These are phyloP conservation scores for Moringa oleifera DNA, from an alignment of 345 rosid species.

Conservation along the genomic window DNA sequence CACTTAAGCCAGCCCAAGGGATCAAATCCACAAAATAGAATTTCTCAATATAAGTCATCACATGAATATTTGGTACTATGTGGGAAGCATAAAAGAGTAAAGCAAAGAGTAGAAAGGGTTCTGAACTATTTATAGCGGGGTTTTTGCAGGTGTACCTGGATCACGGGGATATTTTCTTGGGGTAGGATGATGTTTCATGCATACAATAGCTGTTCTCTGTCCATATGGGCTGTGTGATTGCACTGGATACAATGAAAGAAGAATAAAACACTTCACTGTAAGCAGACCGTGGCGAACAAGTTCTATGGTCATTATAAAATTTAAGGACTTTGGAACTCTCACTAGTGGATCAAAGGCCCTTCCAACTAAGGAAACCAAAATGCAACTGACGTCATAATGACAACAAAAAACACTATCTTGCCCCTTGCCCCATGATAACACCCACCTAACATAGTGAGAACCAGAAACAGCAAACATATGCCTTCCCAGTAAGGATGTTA, in stretches of 20 bases:
- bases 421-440: no score
- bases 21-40: not conserved
- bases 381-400: no score
- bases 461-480: no score
- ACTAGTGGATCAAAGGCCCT: no score
- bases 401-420: no score
- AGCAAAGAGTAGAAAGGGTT: conserved; percentile 3
- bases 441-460: no score
- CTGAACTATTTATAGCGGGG: conserved; percentile 38
- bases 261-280: conserved; percentile 5
- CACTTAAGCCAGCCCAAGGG: not conserved
- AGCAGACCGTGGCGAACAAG: conserved; percentile 8
- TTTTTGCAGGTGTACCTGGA: conserved; percentile 79
- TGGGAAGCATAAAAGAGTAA: conserved; percentile 1
- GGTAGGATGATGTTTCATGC: conserved; percentile 55
- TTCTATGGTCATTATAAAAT: not conserved
- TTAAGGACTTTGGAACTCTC: not conserved
- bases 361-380: no score
- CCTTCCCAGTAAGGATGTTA: no score
- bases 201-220: conserved; percentile 71
- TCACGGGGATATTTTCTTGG: conserved; percentile 73
- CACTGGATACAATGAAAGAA: conserved; percentile 41
- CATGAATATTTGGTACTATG: conserved; percentile 1
- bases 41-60: not conserved
- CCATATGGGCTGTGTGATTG: conserved; percentile 84